Evolutionary conservation across 2,329 filamentous ascomycete genomes (phyloP).

Genomic region (Trichophyton rubrum): DNA sequence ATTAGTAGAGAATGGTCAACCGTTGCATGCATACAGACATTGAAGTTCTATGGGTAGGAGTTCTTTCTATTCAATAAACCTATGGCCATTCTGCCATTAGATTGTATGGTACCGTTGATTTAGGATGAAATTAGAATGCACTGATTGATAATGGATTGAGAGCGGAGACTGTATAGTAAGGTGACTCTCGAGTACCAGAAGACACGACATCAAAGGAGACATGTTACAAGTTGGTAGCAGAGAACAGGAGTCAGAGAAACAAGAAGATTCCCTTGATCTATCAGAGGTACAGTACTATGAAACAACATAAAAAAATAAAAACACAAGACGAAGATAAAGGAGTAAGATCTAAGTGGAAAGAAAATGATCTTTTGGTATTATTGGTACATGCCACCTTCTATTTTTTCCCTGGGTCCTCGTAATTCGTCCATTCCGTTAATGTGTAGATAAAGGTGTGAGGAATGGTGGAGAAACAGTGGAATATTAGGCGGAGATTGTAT

Average conservation of each 20-base stretch:
- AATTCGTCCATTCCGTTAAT: background rate
- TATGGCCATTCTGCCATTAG: too few species aligned
- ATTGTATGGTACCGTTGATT: too few species aligned
- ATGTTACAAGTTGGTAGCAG: background rate
- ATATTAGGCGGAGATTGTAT: background rate
- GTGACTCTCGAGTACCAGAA: background rate
- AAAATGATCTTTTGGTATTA: slow-evolving; percentile 2
- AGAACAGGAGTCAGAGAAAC: background rate
- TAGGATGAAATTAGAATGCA: too few species aligned
- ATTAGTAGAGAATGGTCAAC: too few species aligned
- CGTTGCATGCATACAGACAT: too few species aligned
- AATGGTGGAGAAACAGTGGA: background rate
- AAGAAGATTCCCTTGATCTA: background rate
- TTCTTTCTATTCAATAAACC: too few species aligned
- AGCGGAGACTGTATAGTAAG: background rate
- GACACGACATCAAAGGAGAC: background rate
- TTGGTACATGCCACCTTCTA: slow-evolving; percentile 1
- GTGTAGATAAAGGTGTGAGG: background rate
- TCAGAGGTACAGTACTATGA: background rate
- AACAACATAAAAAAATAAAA: background rate
- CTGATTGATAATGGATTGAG: background rate
- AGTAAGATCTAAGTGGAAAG: background rate
- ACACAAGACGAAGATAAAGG: background rate
- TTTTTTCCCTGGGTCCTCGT: background rate
- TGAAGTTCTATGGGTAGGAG: too few species aligned